Evolutionary conservation across 2,329 filamentous ascomycete species (phyloP).

Genomic region (Emericellopsis cladophorae): DNA sequence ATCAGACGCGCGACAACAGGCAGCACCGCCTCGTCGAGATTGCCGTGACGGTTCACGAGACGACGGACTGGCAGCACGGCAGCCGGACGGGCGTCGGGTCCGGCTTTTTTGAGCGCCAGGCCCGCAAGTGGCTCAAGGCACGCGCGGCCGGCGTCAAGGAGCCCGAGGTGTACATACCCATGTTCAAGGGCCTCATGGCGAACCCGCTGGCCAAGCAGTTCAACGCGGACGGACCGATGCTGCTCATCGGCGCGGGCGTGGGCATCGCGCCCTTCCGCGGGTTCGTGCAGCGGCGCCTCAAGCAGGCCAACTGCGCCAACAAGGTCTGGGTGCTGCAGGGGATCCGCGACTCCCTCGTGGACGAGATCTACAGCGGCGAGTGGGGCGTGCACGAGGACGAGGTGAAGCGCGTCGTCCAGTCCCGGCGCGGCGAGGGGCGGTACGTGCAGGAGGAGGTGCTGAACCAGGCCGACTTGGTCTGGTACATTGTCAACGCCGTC

Average conservation of each 20-base stretch:
- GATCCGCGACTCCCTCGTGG: slow-evolving; percentile 82
- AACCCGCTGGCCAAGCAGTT: slow-evolving; percentile 92
- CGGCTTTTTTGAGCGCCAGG: slow-evolving; percentile 84
- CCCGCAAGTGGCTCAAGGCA: slow-evolving; percentile 56
- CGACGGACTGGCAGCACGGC: slow-evolving; percentile 62
- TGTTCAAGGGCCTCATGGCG: slow-evolving; percentile 97
- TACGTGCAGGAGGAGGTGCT: slow-evolving; percentile 96
- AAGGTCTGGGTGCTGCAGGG: slow-evolving; percentile 97
- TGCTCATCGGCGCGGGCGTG: slow-evolving; percentile 90
- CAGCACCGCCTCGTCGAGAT: slow-evolving; percentile 80
- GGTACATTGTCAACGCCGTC: slow-evolving; percentile 94
- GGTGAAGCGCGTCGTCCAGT: slow-evolving; percentile 72
- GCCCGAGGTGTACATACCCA: slow-evolving; percentile 66
- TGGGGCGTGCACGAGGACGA: slow-evolving; percentile 88
- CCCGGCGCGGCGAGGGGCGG: slow-evolving; percentile 61
- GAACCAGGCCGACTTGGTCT: slow-evolving; percentile 88
- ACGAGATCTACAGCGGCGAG: slow-evolving; percentile 93
- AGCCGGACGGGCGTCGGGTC: slow-evolving; percentile 76
- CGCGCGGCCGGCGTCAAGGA: slow-evolving; percentile 44
- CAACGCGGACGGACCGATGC: slow-evolving; percentile 88
- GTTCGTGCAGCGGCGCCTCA: slow-evolving; percentile 87
- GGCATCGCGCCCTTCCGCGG: slow-evolving; percentile 96
- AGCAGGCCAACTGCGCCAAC: slow-evolving; percentile 92
- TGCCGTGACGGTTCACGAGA: slow-evolving; percentile 91
- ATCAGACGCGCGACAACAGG: slow-evolving; percentile 53